Conservation (phyloP, 2,329 filamentous ascomycete species). For the Penicillium sp. region DNA sequence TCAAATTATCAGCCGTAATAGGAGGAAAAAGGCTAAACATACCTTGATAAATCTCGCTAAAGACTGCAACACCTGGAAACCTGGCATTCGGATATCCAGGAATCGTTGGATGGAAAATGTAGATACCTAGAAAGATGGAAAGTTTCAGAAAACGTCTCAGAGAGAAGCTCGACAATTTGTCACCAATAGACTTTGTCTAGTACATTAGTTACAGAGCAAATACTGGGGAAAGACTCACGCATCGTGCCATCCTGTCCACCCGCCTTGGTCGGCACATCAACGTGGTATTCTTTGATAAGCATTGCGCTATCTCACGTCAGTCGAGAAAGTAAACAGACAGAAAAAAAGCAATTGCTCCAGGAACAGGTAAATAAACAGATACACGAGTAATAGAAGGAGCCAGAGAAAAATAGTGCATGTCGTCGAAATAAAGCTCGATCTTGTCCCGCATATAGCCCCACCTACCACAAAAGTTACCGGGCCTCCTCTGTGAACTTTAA, state of each 20-base stretch:
- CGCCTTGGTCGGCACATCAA: constrained; percentile 58
- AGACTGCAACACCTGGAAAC: constrained; percentile 83
- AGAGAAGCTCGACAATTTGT: no score
- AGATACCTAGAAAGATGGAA: constrained; percentile 62
- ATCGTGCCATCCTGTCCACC: constrained; percentile 53
- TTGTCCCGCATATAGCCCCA: constrained; percentile 10
- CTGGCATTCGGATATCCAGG: constrained; percentile 82
- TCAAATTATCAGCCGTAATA: no score
- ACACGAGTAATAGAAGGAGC: no score
- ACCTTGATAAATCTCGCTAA: constrained; percentile 97
- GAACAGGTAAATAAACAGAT: neutral
- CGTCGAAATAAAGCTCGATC: constrained; percentile 8
- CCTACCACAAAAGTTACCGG: neutral
- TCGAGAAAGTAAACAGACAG: neutral
- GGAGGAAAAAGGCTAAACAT: constrained; percentile 6
- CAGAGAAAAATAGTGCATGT: neutral
- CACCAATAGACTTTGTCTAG: no score
- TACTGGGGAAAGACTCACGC: constrained; percentile 40
- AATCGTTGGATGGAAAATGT: constrained; percentile 81
- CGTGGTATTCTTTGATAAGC: constrained; percentile 57
- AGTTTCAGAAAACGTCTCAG: no score
- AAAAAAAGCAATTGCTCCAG: neutral
- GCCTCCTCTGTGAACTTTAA: no score
- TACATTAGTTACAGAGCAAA: neutral
- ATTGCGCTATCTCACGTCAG: constrained; percentile 35